Conservation (phyloP, 306 rosid genomes). For the Fragaria ananassa region DNA sequence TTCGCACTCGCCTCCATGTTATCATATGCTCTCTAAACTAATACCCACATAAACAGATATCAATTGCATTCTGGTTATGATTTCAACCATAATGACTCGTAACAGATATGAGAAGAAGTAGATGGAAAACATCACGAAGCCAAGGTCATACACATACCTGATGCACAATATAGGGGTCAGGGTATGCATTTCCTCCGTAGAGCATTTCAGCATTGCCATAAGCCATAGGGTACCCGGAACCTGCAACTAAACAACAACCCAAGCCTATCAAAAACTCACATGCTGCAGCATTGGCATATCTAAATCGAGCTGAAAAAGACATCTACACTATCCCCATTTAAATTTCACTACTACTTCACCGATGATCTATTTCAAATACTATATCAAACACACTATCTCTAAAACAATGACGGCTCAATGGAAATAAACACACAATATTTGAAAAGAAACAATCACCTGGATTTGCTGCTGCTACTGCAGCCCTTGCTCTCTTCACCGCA, state of each 20-base stretch:
- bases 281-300: not conserved
- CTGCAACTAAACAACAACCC: conserved; percentile 31
- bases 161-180: conserved; percentile 51
- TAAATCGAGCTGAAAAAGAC: not conserved
- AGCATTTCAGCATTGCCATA: conserved; percentile 50
- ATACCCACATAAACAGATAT: not conserved
- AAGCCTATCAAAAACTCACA: not conserved
- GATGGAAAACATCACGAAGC: not conserved
- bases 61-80: not conserved
- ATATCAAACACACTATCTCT: not conserved
- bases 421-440: not conserved
- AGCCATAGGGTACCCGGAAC: conserved; percentile 47
- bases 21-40: not conserved
- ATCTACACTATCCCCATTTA: not conserved
- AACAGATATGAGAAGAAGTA: not conserved
- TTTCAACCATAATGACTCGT: not conserved
- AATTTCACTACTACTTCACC: not conserved
- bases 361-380: not conserved
- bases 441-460: conserved; percentile 45
- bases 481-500: conserved; percentile 75
- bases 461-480: conserved; percentile 51
- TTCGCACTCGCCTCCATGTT: not conserved
- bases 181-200: conserved; percentile 46
- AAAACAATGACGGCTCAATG: conserved; percentile 9
- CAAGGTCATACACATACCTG: conserved; percentile 41